A percentile compares a stretch with the other conserved stretches of the same genome.
phyloP scores from a whole-genome alignment of 805 yeast species.

The Saturnispora quitensis region DNA sequence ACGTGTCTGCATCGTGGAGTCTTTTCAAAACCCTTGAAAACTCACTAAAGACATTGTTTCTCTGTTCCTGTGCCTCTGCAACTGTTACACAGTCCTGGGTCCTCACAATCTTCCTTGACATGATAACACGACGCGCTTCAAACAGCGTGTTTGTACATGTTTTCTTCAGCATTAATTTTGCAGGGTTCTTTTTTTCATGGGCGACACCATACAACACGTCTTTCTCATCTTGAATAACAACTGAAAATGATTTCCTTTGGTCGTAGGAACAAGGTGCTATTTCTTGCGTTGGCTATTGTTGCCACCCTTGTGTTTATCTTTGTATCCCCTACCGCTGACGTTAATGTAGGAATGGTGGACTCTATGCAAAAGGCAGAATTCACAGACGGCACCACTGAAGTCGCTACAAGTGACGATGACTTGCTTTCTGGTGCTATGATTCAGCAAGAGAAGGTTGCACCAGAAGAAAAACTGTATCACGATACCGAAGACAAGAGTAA shows the following conservation, averaged over 20 bases:
- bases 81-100: conserved; percentile 31
- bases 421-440: conserved; percentile 14
- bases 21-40: conserved; percentile 50
- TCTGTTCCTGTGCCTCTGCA: conserved; percentile 64
- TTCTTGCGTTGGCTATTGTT: conserved; percentile 10
- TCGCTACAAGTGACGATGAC: conserved; percentile 7
- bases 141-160: not conserved
- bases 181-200: not conserved
- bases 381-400: conserved; percentile 5
- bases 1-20: conserved; percentile 51
- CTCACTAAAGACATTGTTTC: conserved; percentile 53
- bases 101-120: conserved; percentile 15
- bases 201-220: not conserved
- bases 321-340: not conserved
- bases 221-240: not conserved
- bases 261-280: conserved; percentile 10
- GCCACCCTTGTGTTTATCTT: conserved; percentile 5
- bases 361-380: conserved; percentile 9
- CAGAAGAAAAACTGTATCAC: conserved; percentile 4
- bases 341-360: not conserved
- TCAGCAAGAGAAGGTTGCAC: conserved; percentile 10
- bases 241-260: conserved; percentile 9
- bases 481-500: conserved; percentile 8
- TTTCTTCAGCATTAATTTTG: not conserved
- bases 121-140: not conserved